A percentile compares a stretch with the other conserved stretches of the same genome.
phyloP scores from a whole-genome alignment of 2,329 filamentous ascomycete genomes.

The Leptographium lundbergii region DNA sequence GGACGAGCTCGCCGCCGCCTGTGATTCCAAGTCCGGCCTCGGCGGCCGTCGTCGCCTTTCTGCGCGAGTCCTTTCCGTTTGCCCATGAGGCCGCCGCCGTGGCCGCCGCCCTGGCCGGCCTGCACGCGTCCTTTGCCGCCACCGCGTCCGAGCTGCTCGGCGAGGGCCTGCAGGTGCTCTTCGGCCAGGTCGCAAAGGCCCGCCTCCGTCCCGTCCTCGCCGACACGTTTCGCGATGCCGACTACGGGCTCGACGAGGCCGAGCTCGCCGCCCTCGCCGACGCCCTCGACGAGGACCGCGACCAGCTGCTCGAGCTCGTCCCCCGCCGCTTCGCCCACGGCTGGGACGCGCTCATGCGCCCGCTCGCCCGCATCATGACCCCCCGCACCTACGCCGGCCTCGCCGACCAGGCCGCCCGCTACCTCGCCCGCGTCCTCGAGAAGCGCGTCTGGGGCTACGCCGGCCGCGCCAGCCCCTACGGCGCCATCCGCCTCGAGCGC shows the following conservation, averaged over 20 bases:
- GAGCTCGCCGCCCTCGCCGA: conserved; percentile 44
- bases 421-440: conserved; percentile 70
- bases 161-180: conserved; percentile 76
- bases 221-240: conserved; percentile 83
- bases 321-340: conserved; percentile 67
- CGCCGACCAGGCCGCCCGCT: conserved; percentile 57
- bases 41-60: conserved; percentile 12
- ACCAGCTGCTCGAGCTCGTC: conserved; percentile 52
- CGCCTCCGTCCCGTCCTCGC: conserved; percentile 73
- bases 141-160: conserved; percentile 74
- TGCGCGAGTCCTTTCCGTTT: conserved; percentile 66
- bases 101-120: conserved; percentile 49
- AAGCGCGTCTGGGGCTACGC: conserved; percentile 75
- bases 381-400: conserved; percentile 63
- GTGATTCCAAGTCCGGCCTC: conserved; percentile 23
- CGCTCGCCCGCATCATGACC: conserved; percentile 75
- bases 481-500: conserved; percentile 69
- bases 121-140: conserved; percentile 58
- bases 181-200: conserved; percentile 74
- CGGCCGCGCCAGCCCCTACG: conserved; percentile 67
- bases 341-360: conserved; percentile 77
- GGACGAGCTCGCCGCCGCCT: no score
- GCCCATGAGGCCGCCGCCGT: conserved; percentile 62
- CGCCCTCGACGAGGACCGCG: conserved; percentile 33
- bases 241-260: conserved; percentile 61